Percentiles rank a stretch among this genome's conserved stretches.
These are phyloP conservation scores for Chloranthus sessilifolius DNA, from an alignment of 164 flowering plant species.

Conservation along the genomic window DNA sequence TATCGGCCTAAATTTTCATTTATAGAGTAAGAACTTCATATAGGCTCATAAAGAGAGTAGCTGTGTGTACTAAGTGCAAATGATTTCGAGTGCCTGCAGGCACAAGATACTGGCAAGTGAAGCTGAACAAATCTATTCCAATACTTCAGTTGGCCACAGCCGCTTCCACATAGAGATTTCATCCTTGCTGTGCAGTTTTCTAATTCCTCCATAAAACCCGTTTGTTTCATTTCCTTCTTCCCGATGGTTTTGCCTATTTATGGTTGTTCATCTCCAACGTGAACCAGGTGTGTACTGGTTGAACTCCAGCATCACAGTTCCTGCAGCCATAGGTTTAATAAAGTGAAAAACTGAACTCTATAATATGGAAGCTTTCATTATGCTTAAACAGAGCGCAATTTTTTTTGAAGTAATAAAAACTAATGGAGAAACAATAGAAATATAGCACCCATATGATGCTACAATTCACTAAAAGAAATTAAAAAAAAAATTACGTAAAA, in stretches of 20 bases:
- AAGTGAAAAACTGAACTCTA: not conserved
- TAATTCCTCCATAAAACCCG: slow-evolving; percentile 86
- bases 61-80: no score
- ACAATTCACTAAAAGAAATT: no score
- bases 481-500: no score
- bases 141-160: slow-evolving; percentile 60
- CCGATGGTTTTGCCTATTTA: slow-evolving; percentile 59
- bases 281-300: slow-evolving; percentile 82
- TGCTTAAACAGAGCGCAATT: no score
- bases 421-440: no score
- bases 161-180: slow-evolving; percentile 70
- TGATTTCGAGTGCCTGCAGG: no score
- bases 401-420: no score
- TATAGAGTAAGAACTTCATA: no score
- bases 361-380: not conserved
- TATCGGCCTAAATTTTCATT: no score
- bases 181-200: slow-evolving; percentile 44
- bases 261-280: slow-evolving; percentile 57
- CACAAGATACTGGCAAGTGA: no score
- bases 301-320: slow-evolving; percentile 71
- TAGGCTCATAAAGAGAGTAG: no score
- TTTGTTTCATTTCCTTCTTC: slow-evolving; percentile 84
- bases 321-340: slow-evolving; percentile 29
- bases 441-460: no score
- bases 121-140: slow-evolving; percentile 58